Conservation (phyloP, 73 alveolate species). For the Paramecium primaurelia region DNA sequence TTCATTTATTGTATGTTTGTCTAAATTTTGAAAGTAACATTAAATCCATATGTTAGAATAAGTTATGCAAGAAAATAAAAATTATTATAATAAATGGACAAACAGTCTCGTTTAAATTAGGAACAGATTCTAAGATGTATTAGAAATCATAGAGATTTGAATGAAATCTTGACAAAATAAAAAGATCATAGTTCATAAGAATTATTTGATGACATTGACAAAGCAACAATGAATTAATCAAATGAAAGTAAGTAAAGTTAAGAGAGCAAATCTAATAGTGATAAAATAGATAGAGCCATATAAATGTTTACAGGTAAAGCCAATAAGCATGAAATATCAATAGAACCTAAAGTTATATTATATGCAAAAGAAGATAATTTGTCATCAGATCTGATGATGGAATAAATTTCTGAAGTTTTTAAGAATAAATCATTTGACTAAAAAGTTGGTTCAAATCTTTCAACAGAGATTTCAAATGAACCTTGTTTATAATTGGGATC, state of each 20-base stretch:
- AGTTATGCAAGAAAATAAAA: background rate
- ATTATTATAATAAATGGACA: background rate
- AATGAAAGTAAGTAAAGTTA: background rate
- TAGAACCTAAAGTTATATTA: slow-evolving; percentile 5
- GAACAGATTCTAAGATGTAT: background rate
- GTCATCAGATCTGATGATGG: background rate
- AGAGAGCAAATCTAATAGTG: background rate
- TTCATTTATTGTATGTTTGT: background rate
- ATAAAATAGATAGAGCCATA: background rate
- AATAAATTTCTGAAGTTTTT: background rate
- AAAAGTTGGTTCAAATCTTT: background rate
- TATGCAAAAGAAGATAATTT: background rate
- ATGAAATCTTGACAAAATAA: background rate
- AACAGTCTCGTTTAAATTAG: slow-evolving; percentile 2
- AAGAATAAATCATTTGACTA: background rate
- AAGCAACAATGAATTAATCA: background rate
- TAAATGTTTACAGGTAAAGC: background rate
- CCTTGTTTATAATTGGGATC: background rate
- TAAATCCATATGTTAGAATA: background rate
- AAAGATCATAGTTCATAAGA: slow-evolving; percentile 29
- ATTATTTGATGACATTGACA: slow-evolving; percentile 17
- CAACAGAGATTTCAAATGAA: slow-evolving; percentile 17
- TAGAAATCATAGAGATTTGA: background rate
- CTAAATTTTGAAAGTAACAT: background rate
- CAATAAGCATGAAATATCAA: background rate